A percentile compares a stretch with the other conserved stretches of the same genome.
phyloP scores from a whole-genome alignment of 2,329 filamentous ascomycete species.

The Curvularia verruculosa region DNA sequence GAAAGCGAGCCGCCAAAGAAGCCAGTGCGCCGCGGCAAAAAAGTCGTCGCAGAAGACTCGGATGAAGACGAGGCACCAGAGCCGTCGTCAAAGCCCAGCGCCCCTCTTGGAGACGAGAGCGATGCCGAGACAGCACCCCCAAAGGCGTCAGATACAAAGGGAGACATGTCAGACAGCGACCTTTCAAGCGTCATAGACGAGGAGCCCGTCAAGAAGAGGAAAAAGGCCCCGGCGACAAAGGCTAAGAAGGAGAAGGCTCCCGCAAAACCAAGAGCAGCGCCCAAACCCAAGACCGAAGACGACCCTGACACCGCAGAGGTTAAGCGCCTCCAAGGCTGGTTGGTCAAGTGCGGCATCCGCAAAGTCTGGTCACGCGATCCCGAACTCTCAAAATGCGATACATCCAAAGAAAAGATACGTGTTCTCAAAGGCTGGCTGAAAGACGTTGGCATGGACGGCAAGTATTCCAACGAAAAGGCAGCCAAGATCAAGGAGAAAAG shows the following conservation, averaged over 20 bases:
- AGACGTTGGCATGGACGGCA: constrained; percentile 85
- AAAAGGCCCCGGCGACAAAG: constrained; percentile 37
- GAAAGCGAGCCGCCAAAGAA: constrained; percentile 39
- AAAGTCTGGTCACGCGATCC: constrained; percentile 79
- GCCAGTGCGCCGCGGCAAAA: constrained; percentile 30
- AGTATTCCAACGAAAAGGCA: constrained; percentile 84
- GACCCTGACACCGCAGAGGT: constrained; percentile 77
- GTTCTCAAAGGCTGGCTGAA: constrained; percentile 80
- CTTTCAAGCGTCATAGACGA: constrained; percentile 82
- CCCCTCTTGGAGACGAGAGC: constrained; percentile 19
- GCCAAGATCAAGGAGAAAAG: constrained; percentile 84
- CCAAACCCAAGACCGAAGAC: constrained; percentile 48
- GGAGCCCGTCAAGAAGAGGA: constrained; percentile 63
- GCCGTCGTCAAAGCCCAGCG: constrained; percentile 18
- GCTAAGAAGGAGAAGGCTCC: constrained; percentile 37
- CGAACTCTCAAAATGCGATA: constrained; percentile 78
- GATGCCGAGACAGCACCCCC: constrained; percentile 17
- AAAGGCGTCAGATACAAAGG: constrained; percentile 26
- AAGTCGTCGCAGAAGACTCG: constrained; percentile 37
- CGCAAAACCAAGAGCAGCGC: constrained; percentile 47
- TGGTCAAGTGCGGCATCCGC: constrained; percentile 87
- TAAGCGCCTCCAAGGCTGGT: constrained; percentile 84
- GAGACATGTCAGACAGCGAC: constrained; percentile 62
- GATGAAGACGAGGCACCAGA: constrained; percentile 30
- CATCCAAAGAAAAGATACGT: constrained; percentile 77